Percentiles rank a stretch among this genome's conserved stretches.
These are phyloP conservation scores for Hypholoma sublateritium DNA, from an alignment of 768 basidiomycete genomes.

Conservation along the genomic window DNA sequence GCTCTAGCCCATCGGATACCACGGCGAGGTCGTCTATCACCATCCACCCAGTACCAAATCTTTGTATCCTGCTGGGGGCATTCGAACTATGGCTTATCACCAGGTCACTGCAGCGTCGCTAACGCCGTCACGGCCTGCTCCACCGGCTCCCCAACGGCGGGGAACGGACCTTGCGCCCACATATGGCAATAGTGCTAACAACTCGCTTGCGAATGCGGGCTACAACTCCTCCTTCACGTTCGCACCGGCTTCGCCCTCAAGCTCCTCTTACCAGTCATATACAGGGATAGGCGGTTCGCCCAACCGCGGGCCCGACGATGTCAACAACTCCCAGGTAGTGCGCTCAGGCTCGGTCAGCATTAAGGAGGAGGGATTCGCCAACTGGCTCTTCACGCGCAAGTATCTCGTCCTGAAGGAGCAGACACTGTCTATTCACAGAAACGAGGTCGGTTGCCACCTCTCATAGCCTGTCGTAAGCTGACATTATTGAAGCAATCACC, in stretches of 20 bases:
- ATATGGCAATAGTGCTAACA: conserved; percentile 33
- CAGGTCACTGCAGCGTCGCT: conserved; percentile 52
- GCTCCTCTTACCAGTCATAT: conserved; percentile 67
- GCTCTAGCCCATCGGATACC: not conserved
- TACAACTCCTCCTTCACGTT: conserved; percentile 62
- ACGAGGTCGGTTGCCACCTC: conserved; percentile 62
- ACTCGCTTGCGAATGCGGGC: conserved; percentile 49
- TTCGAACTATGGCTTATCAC: conserved; percentile 34
- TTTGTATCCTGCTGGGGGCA: not conserved
- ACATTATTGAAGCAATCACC: conserved; percentile 36
- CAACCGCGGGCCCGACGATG: conserved; percentile 42
- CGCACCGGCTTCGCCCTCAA: conserved; percentile 50
- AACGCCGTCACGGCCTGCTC: conserved; percentile 78
- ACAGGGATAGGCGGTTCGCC: conserved; percentile 84
- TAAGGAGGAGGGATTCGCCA: conserved; percentile 93
- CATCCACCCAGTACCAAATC: not conserved
- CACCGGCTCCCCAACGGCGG: conserved; percentile 61
- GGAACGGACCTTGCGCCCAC: conserved; percentile 35
- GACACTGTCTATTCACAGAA: conserved; percentile 82
- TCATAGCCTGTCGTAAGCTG: not conserved
- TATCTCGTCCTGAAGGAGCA: conserved; percentile 87
- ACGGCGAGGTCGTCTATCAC: not conserved
- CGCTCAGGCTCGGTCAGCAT: conserved; percentile 76
- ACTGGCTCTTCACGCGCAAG: conserved; percentile 89
- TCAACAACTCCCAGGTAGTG: conserved; percentile 48